Evolutionary conservation across 2,329 filamentous ascomycete genomes (phyloP).

Genomic region (Acrocalymma vagum): DNA sequence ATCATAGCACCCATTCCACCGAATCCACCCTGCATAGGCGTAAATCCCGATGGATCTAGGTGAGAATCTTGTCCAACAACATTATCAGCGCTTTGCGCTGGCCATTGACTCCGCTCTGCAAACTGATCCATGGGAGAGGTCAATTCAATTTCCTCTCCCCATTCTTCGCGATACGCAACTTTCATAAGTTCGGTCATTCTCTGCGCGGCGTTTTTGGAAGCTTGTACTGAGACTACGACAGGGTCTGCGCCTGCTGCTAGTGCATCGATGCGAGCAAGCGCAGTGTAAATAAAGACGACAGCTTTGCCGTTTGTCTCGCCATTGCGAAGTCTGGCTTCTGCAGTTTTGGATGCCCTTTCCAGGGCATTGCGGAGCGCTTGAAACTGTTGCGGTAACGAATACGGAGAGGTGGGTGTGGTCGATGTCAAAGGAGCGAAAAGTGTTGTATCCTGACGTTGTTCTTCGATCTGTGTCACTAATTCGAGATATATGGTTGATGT

Average conservation of each 20-base stretch:
- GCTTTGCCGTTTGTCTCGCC: slow-evolving; percentile 39
- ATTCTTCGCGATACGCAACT: too few relatives aligned
- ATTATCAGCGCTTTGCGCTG: too few relatives aligned
- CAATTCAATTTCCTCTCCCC: too few relatives aligned
- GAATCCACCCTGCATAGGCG: too few relatives aligned
- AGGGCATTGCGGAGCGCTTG: slow-evolving; percentile 20
- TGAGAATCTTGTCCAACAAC: too few relatives aligned
- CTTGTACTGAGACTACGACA: too few relatives aligned
- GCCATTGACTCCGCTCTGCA: too few relatives aligned
- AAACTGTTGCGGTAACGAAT: slow-evolving; percentile 17
- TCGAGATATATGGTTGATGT: slow-evolving; percentile 33
- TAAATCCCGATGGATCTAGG: too few relatives aligned
- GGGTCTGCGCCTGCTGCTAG: slow-evolving; percentile 20
- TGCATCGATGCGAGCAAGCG: slow-evolving; percentile 34
- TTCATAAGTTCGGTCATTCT: too few relatives aligned
- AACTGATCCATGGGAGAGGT: too few relatives aligned
- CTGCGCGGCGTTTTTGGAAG: too few relatives aligned
- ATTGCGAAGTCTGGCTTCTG: slow-evolving; percentile 22
- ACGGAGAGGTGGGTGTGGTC: not conserved
- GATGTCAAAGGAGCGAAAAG: slow-evolving; percentile 18
- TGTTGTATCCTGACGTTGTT: slow-evolving; percentile 12
- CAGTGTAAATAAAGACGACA: slow-evolving; percentile 24
- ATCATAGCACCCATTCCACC: too few relatives aligned
- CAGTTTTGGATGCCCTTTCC: slow-evolving; percentile 10
- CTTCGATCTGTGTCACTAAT: slow-evolving; percentile 30